These are phyloP conservation scores for Sugiyamaella pinicola DNA, from an alignment of 1,139 yeast species.

Conservation along the genomic window DNA sequence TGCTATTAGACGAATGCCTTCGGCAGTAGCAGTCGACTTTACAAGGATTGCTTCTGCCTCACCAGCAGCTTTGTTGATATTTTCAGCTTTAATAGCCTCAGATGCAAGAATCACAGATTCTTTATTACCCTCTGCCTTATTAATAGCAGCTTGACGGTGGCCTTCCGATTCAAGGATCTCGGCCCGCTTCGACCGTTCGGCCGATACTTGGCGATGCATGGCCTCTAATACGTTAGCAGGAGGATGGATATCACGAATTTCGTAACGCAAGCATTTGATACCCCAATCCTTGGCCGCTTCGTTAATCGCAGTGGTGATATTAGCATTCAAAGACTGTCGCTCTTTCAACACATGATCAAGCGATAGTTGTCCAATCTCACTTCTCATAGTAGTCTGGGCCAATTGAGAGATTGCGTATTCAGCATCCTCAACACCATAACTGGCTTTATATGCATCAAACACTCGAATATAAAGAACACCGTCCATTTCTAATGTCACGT, in stretches of 20 bases:
- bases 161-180: slow-evolving; percentile 88
- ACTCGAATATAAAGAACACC: slow-evolving; percentile 81
- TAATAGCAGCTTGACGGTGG: slow-evolving; percentile 73
- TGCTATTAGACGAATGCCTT: slow-evolving; percentile 66
- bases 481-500: slow-evolving; percentile 81
- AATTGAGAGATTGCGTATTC: slow-evolving; percentile 82
- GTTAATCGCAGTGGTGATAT: slow-evolving; percentile 76
- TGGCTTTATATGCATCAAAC: slow-evolving; percentile 79
- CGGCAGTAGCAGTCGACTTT: slow-evolving; percentile 76
- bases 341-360: slow-evolving; percentile 78
- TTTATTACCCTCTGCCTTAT: slow-evolving; percentile 81
- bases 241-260: slow-evolving; percentile 86
- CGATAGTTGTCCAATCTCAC: slow-evolving; percentile 81
- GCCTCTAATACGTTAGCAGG: slow-evolving; percentile 86
- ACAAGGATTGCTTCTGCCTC: slow-evolving; percentile 68
- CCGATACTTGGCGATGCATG: slow-evolving; percentile 87
- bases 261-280: slow-evolving; percentile 78
- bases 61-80: slow-evolving; percentile 67
- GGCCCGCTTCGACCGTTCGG: slow-evolving; percentile 84
- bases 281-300: slow-evolving; percentile 91
- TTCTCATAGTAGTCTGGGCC: slow-evolving; percentile 89
- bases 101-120: slow-evolving; percentile 68
- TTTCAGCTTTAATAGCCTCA: slow-evolving; percentile 65
- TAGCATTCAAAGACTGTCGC: slow-evolving; percentile 68
- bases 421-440: slow-evolving; percentile 87